Evolutionary conservation across 192 early-diverging fungal genomes (phyloP).

Genomic region (Umbelopsis sp.): DNA sequence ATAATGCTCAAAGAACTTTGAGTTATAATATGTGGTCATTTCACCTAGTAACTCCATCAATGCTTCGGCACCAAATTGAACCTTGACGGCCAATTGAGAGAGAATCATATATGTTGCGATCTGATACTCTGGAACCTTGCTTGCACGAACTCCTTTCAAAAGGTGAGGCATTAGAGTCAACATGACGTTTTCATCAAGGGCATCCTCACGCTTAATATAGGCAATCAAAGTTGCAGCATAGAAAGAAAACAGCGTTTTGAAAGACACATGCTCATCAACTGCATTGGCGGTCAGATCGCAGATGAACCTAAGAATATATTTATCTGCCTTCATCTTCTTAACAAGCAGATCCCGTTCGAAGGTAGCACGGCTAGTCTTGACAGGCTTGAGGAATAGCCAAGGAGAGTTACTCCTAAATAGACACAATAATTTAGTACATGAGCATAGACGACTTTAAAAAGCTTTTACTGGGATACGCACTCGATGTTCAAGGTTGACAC

Average conservation of each 20-base stretch:
- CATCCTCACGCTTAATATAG: conserved; percentile 47
- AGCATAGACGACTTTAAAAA: neutral
- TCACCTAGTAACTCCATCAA: conserved; percentile 44
- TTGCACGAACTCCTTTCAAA: conserved; percentile 49
- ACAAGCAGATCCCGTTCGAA: conserved; percentile 74
- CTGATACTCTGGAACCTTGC: conserved; percentile 46
- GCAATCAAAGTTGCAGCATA: conserved; percentile 64
- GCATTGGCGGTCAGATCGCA: conserved; percentile 63
- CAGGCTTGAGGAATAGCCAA: conserved; percentile 60
- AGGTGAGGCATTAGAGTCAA: conserved; percentile 62
- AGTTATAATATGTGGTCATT: conserved; percentile 38
- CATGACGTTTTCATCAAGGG: conserved; percentile 57
- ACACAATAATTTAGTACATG: neutral
- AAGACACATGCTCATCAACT: conserved; percentile 28
- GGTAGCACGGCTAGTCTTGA: conserved; percentile 57
- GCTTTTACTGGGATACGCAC: conserved; percentile 33
- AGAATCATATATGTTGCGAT: conserved; percentile 68
- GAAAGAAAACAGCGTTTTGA: conserved; percentile 67
- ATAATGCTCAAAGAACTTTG: conserved; percentile 32
- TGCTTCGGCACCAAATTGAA: conserved; percentile 46
- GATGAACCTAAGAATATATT: conserved; percentile 76
- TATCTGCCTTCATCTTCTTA: conserved; percentile 66
- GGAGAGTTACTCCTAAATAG: conserved; percentile 42
- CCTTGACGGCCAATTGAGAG: conserved; percentile 59
- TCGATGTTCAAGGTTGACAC: conserved; percentile 71